A percentile compares a stretch with the other conserved stretches of the same genome.
Conservation (phyloP, 2,329 filamentous ascomycete species). For the Verticillium tricorpus region DNA sequence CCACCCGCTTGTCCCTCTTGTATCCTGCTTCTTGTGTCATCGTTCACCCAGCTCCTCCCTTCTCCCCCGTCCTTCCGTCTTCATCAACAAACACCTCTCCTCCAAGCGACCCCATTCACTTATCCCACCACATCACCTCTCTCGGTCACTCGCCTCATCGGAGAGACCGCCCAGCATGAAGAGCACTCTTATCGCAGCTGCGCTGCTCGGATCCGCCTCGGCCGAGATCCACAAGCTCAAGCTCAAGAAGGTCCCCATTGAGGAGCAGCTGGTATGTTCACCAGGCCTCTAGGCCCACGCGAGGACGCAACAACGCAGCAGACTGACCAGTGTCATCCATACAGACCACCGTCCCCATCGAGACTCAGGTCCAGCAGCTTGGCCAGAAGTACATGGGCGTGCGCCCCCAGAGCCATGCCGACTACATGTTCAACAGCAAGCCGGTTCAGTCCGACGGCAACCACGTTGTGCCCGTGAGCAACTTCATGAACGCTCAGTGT, state of each 20-base stretch:
- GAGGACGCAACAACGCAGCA: neutral
- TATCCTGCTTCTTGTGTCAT: neutral
- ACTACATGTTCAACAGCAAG: slow-evolving; percentile 76
- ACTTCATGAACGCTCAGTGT: slow-evolving; percentile 99
- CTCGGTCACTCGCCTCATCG: neutral
- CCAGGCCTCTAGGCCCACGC: neutral
- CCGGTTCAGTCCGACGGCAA: slow-evolving; percentile 60
- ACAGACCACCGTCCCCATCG: slow-evolving; percentile 73
- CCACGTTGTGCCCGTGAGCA: slow-evolving; percentile 85
- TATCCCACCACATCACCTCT: neutral
- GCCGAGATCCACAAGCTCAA: slow-evolving; percentile 94
- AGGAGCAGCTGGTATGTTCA: slow-evolving; percentile 82
- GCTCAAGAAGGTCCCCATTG: slow-evolving; percentile 91
- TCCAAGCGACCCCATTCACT: neutral
- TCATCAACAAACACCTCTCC: neutral
- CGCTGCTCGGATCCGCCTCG: slow-evolving; percentile 76
- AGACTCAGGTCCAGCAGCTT: slow-evolving; percentile 75
- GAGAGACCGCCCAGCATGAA: slow-evolving; percentile 64
- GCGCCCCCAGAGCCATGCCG: slow-evolving; percentile 63
- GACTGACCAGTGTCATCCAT: slow-evolving; percentile 10
- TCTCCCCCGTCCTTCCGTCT: neutral
- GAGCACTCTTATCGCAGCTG: slow-evolving; percentile 72
- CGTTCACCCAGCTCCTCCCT: neutral
- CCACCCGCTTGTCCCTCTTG: neutral
- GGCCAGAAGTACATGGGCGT: slow-evolving; percentile 95